A percentile compares a stretch with the other conserved stretches of the same genome.
Conservation (phyloP, 495 filamentous ascomycete species). For the Choiromyces venosus region DNA sequence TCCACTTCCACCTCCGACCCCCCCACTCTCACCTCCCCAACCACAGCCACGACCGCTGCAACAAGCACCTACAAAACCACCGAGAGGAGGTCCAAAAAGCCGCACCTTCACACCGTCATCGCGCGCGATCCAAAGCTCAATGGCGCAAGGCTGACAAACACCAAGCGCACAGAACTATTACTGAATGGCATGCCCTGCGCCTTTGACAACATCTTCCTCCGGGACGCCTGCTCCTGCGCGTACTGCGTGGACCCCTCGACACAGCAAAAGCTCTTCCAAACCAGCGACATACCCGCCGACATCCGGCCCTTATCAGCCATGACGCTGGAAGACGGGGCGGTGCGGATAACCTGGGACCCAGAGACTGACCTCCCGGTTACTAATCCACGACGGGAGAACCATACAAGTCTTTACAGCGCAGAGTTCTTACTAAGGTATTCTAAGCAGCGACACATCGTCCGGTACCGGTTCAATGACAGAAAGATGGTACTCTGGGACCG, state of each 20-base stretch:
- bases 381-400: conserved; percentile 37
- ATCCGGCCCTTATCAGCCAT: conserved; percentile 45
- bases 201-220: conserved; percentile 53
- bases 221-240: conserved; percentile 70
- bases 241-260: conserved; percentile 70
- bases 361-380: conserved; percentile 52
- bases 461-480: conserved; percentile 35
- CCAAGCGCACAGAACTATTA: conserved; percentile 6
- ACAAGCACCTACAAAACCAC: background rate
- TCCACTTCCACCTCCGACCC: background rate
- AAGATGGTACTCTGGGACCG: conserved; percentile 42
- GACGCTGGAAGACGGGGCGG: conserved; percentile 42
- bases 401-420: conserved; percentile 49
- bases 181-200: conserved; percentile 26
- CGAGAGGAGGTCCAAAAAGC: conserved; percentile 4
- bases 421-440: conserved; percentile 40
- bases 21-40: background rate
- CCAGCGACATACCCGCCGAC: conserved; percentile 59
- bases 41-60: background rate
- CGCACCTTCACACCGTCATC: conserved; percentile 5
- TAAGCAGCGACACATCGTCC: conserved; percentile 15
- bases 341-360: conserved; percentile 56
- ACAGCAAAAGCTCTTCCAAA: conserved; percentile 75
- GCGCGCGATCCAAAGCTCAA: background rate
- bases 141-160: conserved; percentile 8